Evolutionary conservation across 2,329 filamentous ascomycete species (phyloP).

Genomic region (Xylaria sp.): DNA sequence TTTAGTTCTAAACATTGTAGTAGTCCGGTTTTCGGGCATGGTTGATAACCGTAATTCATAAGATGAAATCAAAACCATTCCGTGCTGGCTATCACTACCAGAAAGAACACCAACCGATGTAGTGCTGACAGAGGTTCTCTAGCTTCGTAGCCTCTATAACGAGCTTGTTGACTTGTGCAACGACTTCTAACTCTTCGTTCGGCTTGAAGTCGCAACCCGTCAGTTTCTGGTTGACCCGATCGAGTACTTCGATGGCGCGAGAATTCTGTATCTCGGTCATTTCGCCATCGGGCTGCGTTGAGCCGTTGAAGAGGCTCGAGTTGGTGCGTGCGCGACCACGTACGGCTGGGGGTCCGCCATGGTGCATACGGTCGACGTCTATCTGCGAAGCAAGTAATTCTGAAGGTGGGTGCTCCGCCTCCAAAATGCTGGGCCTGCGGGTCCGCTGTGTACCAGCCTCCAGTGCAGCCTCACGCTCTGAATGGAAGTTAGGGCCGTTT

Average conservation of each 20-base stretch:
- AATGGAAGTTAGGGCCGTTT: slow-evolving; percentile 69
- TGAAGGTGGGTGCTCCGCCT: slow-evolving; percentile 64
- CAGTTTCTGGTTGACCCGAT: slow-evolving; percentile 92
- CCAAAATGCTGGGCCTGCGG: slow-evolving; percentile 73
- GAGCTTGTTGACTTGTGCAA: slow-evolving; percentile 90
- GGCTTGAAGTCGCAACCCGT: slow-evolving; percentile 92
- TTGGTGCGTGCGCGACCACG: slow-evolving; percentile 65
- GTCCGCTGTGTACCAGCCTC: slow-evolving; percentile 56
- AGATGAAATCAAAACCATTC: too few relatives aligned
- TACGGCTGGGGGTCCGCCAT: slow-evolving; percentile 52
- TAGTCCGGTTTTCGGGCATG: too few relatives aligned
- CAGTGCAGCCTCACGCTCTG: slow-evolving; percentile 62
- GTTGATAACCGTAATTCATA: too few relatives aligned
- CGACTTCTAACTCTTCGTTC: slow-evolving; percentile 81
- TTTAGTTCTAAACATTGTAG: too few relatives aligned
- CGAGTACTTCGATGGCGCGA: slow-evolving; percentile 87
- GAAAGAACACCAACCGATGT: slow-evolving; percentile 99
- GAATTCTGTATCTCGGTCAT: slow-evolving; percentile 86
- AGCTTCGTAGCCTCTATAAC: slow-evolving; percentile 95
- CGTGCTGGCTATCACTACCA: too few relatives aligned
- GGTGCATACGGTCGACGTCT: slow-evolving; percentile 43
- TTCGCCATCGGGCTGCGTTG: slow-evolving; percentile 48
- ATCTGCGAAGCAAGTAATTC: slow-evolving; percentile 59
- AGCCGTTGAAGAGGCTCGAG: slow-evolving; percentile 50
- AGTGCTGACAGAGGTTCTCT: slow-evolving; percentile 98